Percentiles rank a stretch among this genome's conserved stretches.
phyloP scores from a whole-genome alignment of 495 filamentous ascomycete genomes.

The Penicillium ucsense region DNA sequence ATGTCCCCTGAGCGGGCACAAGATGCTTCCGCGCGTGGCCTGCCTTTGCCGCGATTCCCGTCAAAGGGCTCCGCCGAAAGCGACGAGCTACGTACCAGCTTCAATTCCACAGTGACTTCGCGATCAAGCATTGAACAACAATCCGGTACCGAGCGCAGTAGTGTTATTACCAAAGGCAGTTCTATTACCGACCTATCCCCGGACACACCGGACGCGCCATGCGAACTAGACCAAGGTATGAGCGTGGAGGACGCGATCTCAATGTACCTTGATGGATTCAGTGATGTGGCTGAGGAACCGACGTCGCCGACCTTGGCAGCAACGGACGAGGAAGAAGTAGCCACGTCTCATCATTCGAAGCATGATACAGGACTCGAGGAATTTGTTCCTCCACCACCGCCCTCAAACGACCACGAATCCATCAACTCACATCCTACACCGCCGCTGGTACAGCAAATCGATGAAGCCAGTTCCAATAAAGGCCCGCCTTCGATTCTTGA shows the following conservation, averaged over 20 bases:
- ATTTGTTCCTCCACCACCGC: slow-evolving; percentile 7
- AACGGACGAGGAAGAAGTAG: slow-evolving; percentile 24
- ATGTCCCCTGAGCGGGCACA: slow-evolving; percentile 22
- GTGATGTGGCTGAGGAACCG: slow-evolving; percentile 43
- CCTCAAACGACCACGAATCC: slow-evolving; percentile 13
- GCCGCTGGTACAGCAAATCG: background rate
- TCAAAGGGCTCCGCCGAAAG: slow-evolving; percentile 25
- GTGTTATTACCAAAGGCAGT: slow-evolving; percentile 69
- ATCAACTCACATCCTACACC: slow-evolving; percentile 20
- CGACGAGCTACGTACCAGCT: slow-evolving; percentile 58
- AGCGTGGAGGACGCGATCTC: slow-evolving; percentile 88
- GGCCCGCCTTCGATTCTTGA: too few species aligned
- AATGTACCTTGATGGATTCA: slow-evolving; percentile 83
- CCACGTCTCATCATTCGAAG: slow-evolving; percentile 21
- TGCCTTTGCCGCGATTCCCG: slow-evolving; percentile 25
- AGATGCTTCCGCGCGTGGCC: slow-evolving; percentile 13
- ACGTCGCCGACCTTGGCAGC: slow-evolving; percentile 21
- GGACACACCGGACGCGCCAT: slow-evolving; percentile 44
- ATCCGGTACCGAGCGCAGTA: slow-evolving; percentile 68
- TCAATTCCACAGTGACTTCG: slow-evolving; percentile 60
- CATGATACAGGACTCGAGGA: slow-evolving; percentile 18
- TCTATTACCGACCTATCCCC: slow-evolving; percentile 58
- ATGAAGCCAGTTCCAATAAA: too few species aligned
- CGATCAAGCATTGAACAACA: slow-evolving; percentile 60
- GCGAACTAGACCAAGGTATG: slow-evolving; percentile 58